Evolutionary conservation across 208 protist species (phyloP).

Genomic region (Acanthamoeba sp.): DNA sequence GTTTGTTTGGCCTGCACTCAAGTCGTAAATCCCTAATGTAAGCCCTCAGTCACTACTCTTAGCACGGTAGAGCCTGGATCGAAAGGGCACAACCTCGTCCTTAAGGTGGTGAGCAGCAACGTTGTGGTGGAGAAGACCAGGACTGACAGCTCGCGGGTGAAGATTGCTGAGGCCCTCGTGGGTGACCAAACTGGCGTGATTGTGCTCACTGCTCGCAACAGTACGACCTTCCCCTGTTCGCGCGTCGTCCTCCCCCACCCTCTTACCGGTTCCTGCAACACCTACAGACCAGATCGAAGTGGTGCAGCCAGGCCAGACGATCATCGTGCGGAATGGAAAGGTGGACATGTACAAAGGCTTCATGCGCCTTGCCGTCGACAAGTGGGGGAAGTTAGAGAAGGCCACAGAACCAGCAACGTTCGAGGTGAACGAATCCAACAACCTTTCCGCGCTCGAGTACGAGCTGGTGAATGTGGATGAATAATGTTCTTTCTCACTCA

Average conservation of each 20-base stretch:
- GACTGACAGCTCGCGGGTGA: conserved; percentile 30
- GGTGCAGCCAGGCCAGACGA: conserved; percentile 82
- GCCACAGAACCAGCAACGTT: conserved; percentile 75
- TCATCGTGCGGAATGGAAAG: conserved; percentile 81
- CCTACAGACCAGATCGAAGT: conserved; percentile 82
- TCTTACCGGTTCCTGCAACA: background rate
- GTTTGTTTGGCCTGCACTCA: background rate
- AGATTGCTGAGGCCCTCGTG: conserved; percentile 79
- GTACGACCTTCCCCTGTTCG: conserved; percentile 42
- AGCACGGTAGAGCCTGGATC: conserved; percentile 69
- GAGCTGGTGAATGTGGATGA: conserved; percentile 77
- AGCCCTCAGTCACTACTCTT: conserved; percentile 72
- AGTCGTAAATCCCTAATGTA: background rate
- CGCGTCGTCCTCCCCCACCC: background rate
- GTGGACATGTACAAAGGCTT: conserved; percentile 82
- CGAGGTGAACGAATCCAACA: conserved; percentile 73
- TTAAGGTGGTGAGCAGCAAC: conserved; percentile 80
- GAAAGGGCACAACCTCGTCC: conserved; percentile 79
- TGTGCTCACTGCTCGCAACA: conserved; percentile 81
- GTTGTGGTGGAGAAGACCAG: conserved; percentile 78
- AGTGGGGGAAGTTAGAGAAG: conserved; percentile 83
- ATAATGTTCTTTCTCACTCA: conserved; percentile 44
- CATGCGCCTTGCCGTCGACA: conserved; percentile 82
- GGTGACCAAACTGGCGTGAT: conserved; percentile 82
- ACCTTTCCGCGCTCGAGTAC: conserved; percentile 84